Base-by-base conservation (phyloP, 2,329 filamentous ascomycete genomes). In the Myotisia sp. region DNA sequence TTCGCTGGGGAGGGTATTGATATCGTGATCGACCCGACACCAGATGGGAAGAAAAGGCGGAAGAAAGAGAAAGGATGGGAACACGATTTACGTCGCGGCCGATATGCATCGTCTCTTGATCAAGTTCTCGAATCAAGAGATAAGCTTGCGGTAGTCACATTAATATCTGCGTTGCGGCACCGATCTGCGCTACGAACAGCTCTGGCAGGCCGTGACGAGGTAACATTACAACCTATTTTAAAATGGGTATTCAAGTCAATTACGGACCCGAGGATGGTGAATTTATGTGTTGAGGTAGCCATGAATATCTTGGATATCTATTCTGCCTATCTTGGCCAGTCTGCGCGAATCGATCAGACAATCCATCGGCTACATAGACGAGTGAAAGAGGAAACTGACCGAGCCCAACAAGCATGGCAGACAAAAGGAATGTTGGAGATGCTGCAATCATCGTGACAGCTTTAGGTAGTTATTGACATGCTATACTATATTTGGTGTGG, bases 381-480 rank as follows among this genome's bases (percentile, higher is more conserved):
- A 24, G 87, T 95, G 13, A 70, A 73, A 42, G 63, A 71, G 26
- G 82, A 90, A 55, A 79, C 86, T 7, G 83, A 92, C 56, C 75
- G 79, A 49, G 82, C 84, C 14, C 81, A 93, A 58, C 69, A 80
- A 50, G 86, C 87, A 2, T 77, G 74, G 46, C 75, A 80, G 59
- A 86, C 83, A 7, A 71, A 71, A 44, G 90, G 87, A 2, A 94
- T 95, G 86, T 60, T 95, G 43, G 82, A 87, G 47, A 79, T 81
- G 63, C 58, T 81, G 43, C 72, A 54, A 27, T 23, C 14, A 19
- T 41, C 34, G n/a, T 37, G 14, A 29, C 4, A 27, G 5, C 10
- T 27, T 27, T n/a, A 12, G 6, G 6, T 23, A 23, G 7, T 23
- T n/a, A 23, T 23, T 27, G 24, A n/a, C n/a, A n/a, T n/a, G n/a